These are phyloP conservation scores for Lantana camara DNA, from an alignment of 257 asterid genomes.

Conservation along the genomic window DNA sequence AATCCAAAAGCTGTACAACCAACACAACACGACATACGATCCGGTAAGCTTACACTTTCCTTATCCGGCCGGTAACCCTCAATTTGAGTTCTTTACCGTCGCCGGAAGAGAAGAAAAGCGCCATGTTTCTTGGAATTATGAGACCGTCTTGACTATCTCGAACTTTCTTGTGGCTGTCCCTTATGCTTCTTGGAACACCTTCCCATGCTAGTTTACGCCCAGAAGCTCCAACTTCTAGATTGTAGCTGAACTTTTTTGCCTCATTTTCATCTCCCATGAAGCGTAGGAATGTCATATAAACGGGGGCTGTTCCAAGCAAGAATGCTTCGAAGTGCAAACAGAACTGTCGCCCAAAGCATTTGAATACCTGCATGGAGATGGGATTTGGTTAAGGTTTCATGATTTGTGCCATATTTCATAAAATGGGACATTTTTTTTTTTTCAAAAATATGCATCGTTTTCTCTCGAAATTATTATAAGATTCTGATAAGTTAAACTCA, in stretches of 20 bases:
- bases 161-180: slow-evolving; percentile 70
- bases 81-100: slow-evolving; percentile 68
- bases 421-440: no score
- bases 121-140: slow-evolving; percentile 65
- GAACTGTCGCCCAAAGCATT: slow-evolving; percentile 74
- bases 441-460: background rate
- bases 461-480: no score
- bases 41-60: slow-evolving; percentile 53
- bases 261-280: slow-evolving; percentile 88
- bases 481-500: no score
- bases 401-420: background rate
- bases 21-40: background rate
- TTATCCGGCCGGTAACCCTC: slow-evolving; percentile 79
- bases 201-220: slow-evolving; percentile 82
- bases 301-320: slow-evolving; percentile 69
- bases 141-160: slow-evolving; percentile 86
- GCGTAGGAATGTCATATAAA: slow-evolving; percentile 82
- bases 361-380: slow-evolving; percentile 65
- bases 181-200: slow-evolving; percentile 88
- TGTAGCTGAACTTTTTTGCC: slow-evolving; percentile 71
- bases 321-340: slow-evolving; percentile 91
- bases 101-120: slow-evolving; percentile 76
- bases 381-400: background rate
- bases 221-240: slow-evolving; percentile 70
- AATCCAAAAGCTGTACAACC: slow-evolving; percentile 24